A percentile compares a stretch with the other conserved stretches of the same genome.
Conservation (phyloP, 352 stramenopile species). For the Pythium aristosporum region DNA sequence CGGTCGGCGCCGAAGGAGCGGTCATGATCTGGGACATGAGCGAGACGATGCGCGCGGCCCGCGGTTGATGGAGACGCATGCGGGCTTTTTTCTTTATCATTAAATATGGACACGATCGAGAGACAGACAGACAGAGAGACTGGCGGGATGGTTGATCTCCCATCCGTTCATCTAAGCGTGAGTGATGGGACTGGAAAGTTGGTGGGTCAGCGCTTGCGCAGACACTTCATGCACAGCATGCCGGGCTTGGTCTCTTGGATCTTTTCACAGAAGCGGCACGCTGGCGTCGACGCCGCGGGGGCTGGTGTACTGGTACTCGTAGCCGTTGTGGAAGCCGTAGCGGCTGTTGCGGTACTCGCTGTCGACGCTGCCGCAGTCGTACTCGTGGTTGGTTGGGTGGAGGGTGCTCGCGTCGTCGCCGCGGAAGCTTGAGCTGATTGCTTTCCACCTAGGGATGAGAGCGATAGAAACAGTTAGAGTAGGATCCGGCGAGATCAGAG, state of each 20-base stretch:
- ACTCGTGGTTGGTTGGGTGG: neutral
- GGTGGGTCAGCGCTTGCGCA: neutral
- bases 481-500: neutral
- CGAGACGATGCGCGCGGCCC: conserved; percentile 20
- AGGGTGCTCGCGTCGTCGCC: neutral
- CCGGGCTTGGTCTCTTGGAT: conserved; percentile 8
- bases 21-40: conserved; percentile 96
- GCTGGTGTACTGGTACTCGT: neutral
- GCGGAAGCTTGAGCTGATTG: neutral
- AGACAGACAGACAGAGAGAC: neutral
- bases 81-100: conserved; percentile 11
- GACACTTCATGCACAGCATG: conserved; percentile 11
- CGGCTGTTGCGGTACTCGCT: no score
- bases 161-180: neutral
- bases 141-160: no score
- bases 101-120: conserved; percentile 23
- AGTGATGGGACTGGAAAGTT: neutral
- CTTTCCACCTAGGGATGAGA: neutral
- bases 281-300: neutral
- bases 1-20: conserved; percentile 92
- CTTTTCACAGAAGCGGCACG: conserved; percentile 18
- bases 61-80: conserved; percentile 3
- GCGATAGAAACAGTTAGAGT: neutral
- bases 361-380: no score
- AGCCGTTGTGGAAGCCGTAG: neutral